Evolutionary conservation across 1,284 basidiomycete genomes (phyloP).

Genomic region (Cryptococcus sp.): DNA sequence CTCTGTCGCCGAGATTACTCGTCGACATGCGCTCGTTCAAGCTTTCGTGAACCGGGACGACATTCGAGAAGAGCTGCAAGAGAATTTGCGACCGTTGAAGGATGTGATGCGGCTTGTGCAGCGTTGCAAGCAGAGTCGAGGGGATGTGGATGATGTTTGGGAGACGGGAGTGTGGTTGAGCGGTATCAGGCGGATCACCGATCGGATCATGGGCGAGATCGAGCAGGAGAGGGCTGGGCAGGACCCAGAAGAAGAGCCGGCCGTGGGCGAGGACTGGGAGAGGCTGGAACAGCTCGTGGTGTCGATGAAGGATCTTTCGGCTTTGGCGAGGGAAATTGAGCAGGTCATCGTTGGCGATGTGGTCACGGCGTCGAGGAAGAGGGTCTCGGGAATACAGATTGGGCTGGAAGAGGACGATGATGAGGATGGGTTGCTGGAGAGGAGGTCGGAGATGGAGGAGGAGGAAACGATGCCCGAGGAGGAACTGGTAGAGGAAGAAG

Average conservation of each 20-base stretch:
- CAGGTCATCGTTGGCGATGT: constrained; percentile 51
- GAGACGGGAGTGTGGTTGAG: constrained; percentile 36
- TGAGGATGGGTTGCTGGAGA: constrained; percentile 26
- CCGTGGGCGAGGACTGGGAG: neutral
- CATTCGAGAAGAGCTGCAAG: constrained; percentile 63
- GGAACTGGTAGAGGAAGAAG: constrained; percentile 4
- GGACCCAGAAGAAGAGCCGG: constrained; percentile 50
- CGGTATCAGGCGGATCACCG: constrained; percentile 21
- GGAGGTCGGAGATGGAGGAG: constrained; percentile 7
- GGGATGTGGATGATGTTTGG: constrained; percentile 55
- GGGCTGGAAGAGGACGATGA: constrained; percentile 4
- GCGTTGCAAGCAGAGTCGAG: constrained; percentile 65
- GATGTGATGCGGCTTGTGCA: constrained; percentile 76
- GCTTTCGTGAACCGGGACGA: constrained; percentile 62
- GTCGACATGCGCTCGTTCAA: constrained; percentile 72
- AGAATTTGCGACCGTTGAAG: constrained; percentile 56
- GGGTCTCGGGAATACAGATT: constrained; percentile 12
- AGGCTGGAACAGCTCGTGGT: constrained; percentile 52
- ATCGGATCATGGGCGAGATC: constrained; percentile 12
- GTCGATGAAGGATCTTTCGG: constrained; percentile 55
- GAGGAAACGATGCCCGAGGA: neutral
- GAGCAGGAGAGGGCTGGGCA: constrained; percentile 11
- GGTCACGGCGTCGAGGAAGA: constrained; percentile 13
- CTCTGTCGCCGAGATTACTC: constrained; percentile 63
- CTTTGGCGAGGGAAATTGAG: constrained; percentile 59